A percentile compares a stretch with the other conserved stretches of the same genome.
phyloP scores from a whole-genome alignment of 495 filamentous ascomycete species.

The Corynascus novoguineensis region DNA sequence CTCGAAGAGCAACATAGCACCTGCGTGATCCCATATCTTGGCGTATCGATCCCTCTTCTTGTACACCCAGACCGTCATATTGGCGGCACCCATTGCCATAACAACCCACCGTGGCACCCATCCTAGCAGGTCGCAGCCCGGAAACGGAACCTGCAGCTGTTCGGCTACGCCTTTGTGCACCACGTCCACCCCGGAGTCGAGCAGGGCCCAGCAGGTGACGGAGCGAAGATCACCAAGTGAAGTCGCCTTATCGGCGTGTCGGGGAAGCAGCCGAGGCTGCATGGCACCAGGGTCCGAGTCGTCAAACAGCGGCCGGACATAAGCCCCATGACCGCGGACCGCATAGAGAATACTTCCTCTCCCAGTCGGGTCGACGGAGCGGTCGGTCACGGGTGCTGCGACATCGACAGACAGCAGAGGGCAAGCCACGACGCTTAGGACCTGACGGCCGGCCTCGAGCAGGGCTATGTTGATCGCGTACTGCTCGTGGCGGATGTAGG shows the following conservation, averaged over 20 bases:
- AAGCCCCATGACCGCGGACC: conserved; percentile 51
- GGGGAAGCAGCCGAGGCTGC: conserved; percentile 7
- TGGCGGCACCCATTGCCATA: conserved; percentile 54
- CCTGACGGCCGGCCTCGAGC: conserved; percentile 32
- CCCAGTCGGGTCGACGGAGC: conserved; percentile 46
- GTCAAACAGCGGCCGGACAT: conserved; percentile 40
- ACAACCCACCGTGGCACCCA: conserved; percentile 61
- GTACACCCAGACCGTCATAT: conserved; percentile 59
- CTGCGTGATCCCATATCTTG: conserved; percentile 71
- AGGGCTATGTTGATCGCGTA: conserved; percentile 51
- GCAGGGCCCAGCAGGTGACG: conserved; percentile 36
- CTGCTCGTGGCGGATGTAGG: conserved; percentile 57
- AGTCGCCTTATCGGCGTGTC: conserved; percentile 24
- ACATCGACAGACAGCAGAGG: conserved; percentile 49
- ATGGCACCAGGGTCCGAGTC: neutral
- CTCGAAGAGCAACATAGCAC: conserved; percentile 60
- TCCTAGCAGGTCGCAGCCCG: conserved; percentile 53
- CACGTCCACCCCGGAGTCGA: conserved; percentile 39
- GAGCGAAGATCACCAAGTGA: conserved; percentile 33
- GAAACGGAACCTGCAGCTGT: conserved; percentile 43
- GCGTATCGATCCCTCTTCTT: conserved; percentile 44
- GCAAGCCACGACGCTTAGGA: conserved; percentile 48
- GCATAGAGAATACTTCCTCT: conserved; percentile 53
- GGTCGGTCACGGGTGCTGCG: conserved; percentile 30
- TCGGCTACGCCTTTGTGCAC: conserved; percentile 46